These are phyloP conservation scores for Incumbomyces lentus DNA, from an alignment of 2,329 filamentous ascomycete species.

Conservation along the genomic window DNA sequence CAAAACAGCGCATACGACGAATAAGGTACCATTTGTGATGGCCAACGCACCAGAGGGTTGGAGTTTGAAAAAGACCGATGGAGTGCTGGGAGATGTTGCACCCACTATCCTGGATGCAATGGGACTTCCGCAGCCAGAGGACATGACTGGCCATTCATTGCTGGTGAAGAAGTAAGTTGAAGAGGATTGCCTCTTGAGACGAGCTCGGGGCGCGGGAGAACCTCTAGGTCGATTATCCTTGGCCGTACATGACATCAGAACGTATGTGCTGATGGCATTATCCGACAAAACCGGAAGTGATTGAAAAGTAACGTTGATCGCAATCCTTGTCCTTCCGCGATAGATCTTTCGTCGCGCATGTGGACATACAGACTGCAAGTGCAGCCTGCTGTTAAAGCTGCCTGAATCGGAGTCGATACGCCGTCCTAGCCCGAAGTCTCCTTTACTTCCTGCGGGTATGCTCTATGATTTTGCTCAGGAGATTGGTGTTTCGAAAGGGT, in stretches of 20 bases:
- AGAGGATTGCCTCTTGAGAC: neutral
- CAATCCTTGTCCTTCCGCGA: no score
- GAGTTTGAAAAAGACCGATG: slow-evolving; percentile 71
- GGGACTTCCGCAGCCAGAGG: slow-evolving; percentile 79
- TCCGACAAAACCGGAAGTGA: neutral
- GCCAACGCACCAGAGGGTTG: slow-evolving; percentile 87
- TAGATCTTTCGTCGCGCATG: no score
- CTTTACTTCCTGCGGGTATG: no score
- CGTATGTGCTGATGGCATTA: slow-evolving; percentile 1
- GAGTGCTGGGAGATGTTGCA: slow-evolving; percentile 93
- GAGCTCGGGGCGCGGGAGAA: no score
- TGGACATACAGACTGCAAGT: no score
- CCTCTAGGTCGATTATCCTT: no score
- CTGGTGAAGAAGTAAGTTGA: slow-evolving; percentile 53
- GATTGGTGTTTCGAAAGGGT: no score
- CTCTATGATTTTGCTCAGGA: no score
- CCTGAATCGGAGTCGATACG: no score
- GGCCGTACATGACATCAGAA: neutral
- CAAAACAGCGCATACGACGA: slow-evolving; percentile 96
- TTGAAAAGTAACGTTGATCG: neutral
- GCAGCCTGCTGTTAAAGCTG: no score
- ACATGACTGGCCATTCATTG: slow-evolving; percentile 83
- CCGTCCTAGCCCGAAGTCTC: no score
- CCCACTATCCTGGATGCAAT: slow-evolving; percentile 86
- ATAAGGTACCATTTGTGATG: slow-evolving; percentile 97